Evolutionary conservation across 106 monocot species (phyloP), one percentile per base, ranked within the genome.

Genomic region (Dendrobium nobile): DNA sequence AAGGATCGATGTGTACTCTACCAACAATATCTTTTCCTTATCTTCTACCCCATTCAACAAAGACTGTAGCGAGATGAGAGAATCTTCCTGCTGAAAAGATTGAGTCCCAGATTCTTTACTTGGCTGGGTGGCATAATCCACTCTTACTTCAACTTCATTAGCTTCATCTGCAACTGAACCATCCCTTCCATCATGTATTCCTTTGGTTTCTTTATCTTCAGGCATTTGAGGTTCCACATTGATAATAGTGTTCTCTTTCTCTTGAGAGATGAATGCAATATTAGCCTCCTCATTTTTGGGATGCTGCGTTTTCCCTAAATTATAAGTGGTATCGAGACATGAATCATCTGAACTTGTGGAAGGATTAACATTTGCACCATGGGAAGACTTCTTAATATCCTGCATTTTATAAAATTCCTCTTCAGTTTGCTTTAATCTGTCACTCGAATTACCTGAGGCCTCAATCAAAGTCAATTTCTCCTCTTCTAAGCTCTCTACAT

Each of bases 1-100:
- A 65, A 92, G 88, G 55, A 92, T 87, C 6, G 94, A 86, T 47
- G 88, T 84, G 84, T 87, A 92, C 82, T 95, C 92, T 2, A 88
- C 75, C 74, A 95, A 76, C 47, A 90, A 85, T 48, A 87, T 84
- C 44, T 90, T 95, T 75, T 92, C 92, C 74, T 82, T 87, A 6
- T 82, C 92, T 67, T 95, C 88, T 37, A 88, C 26, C 15, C 87
- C 92, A 47, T 83, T 85, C 24, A 86, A 54, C 82, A 92, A 72
- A 55, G 88, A 45, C 55, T 92, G 82, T 59, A 79, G 85, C 75
- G 24, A 79, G 73, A 54, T 42, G 28, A 80, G 77, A 56, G 40
- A 47, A 9, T 41, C 86, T 33, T 80, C 75, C 44, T 64, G 54
- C 56, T 31, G 41, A 40, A 41, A 56, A 41, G 18, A n/a, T 27